A percentile compares a stretch with the other conserved stretches of the same genome.
These are phyloP conservation scores for thale cress (Arabidopsis thaliana) DNA, from an alignment of 345 rosid species.

Conservation along the genomic window DNA sequence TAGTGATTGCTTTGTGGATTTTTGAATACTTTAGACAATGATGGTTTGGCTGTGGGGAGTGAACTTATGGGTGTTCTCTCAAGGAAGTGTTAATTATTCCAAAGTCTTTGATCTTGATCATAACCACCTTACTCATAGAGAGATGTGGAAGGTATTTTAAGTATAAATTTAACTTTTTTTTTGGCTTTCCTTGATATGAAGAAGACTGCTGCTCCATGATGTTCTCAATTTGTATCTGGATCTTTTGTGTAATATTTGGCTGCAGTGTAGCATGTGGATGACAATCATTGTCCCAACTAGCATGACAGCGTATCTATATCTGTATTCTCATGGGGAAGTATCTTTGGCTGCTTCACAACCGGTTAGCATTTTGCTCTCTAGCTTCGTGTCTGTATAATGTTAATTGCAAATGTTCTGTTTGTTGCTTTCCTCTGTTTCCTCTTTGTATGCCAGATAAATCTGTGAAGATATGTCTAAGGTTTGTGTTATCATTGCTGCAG, in stretches of 20 bases:
- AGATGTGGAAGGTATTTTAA: conserved; percentile 88
- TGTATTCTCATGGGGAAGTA: conserved; percentile 97
- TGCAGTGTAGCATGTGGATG: conserved; percentile 98
- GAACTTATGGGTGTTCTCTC: conserved; percentile 86
- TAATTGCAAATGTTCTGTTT: background rate
- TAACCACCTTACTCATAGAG: conserved; percentile 86
- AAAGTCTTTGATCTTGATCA: conserved; percentile 92
- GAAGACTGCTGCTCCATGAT: background rate
- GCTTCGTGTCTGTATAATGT: background rate
- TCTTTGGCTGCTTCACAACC: conserved; percentile 98
- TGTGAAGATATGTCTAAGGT: conserved; percentile 1
- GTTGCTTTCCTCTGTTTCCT: conserved; percentile 11
- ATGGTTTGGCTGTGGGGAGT: conserved; percentile 99
- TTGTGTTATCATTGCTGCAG: conserved; percentile 54
- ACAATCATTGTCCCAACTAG: conserved; percentile 93
- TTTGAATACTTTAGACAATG: conserved; percentile 60
- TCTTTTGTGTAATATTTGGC: conserved; percentile 32
- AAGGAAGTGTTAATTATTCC: conserved; percentile 78
- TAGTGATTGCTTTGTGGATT: background rate
- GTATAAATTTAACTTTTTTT: background rate
- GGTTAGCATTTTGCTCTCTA: conserved; percentile 50
- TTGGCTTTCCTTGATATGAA: background rate
- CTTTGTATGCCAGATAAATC: conserved; percentile 9
- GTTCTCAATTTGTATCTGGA: conserved; percentile 21
- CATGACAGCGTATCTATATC: conserved; percentile 95